These are phyloP conservation scores for Cordyceps tenuipes DNA, from an alignment of 2,329 filamentous ascomycete species.

Conservation along the genomic window DNA sequence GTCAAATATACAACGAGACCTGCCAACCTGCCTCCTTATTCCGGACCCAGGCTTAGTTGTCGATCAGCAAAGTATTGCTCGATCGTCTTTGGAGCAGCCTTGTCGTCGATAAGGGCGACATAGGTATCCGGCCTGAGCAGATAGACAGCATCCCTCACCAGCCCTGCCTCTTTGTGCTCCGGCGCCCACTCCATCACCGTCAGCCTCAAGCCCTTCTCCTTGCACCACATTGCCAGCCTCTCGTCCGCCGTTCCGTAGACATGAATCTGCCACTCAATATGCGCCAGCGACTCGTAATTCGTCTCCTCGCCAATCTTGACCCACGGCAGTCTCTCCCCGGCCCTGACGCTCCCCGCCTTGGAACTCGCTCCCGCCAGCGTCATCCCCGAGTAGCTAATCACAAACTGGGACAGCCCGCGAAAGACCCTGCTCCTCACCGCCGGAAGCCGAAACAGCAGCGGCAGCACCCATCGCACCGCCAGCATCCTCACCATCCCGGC, in stretches of 20 bases:
- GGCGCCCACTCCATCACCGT: constrained; percentile 4
- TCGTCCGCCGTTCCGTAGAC: constrained; percentile 4
- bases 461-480: neutral
- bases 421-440: neutral
- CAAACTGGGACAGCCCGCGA: neutral
- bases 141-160: neutral
- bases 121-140: constrained; percentile 9
- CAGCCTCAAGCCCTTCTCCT: neutral
- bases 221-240: neutral
- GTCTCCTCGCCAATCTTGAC: neutral
- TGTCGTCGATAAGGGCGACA: neutral
- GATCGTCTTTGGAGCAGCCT: neutral
- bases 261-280: constrained; percentile 10
- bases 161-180: neutral
- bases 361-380: neutral
- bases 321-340: constrained; percentile 7
- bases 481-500: neutral
- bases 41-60: neutral
- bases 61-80: constrained; percentile 1
- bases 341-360: neutral
- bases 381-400: neutral
- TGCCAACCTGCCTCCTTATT: neutral
- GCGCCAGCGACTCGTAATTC: neutral
- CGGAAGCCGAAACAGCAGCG: neutral
- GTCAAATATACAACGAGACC: neutral